These are phyloP conservation scores for Kodamaea suecica DNA, from an alignment of 1,139 yeast genomes.

Conservation along the genomic window DNA sequence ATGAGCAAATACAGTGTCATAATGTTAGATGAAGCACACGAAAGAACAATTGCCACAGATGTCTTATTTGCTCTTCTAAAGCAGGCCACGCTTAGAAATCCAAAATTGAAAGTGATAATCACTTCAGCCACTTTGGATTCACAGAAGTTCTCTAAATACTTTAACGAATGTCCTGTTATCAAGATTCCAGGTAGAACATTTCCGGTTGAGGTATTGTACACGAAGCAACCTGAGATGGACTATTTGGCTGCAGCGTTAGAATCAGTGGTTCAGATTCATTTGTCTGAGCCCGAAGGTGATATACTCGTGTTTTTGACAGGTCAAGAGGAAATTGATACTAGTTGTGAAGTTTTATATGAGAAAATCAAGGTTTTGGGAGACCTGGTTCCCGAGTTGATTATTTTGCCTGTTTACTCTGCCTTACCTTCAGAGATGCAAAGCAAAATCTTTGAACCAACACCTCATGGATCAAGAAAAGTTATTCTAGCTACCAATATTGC, in stretches of 20 bases:
- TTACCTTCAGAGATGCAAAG: conserved; percentile 74
- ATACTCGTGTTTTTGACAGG: conserved; percentile 85
- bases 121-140: conserved; percentile 95
- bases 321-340: conserved; percentile 89
- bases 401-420: conserved; percentile 85
- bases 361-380: conserved; percentile 66
- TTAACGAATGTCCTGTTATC: conserved; percentile 74
- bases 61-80: conserved; percentile 82
- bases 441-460: conserved; percentile 71
- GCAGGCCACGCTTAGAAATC: conserved; percentile 65
- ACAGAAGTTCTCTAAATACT: conserved; percentile 73
- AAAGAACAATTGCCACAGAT: conserved; percentile 91
- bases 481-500: conserved; percentile 80
- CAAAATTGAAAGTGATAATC: conserved; percentile 72
- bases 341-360: conserved; percentile 71
- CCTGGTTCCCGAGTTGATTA: conserved; percentile 60
- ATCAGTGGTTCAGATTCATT: conserved; percentile 78
- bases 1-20: conserved; percentile 76
- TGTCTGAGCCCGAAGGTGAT: conserved; percentile 76
- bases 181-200: conserved; percentile 85
- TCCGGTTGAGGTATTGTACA: conserved; percentile 79
- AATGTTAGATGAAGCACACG: conserved; percentile 95
- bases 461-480: conserved; percentile 66
- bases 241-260: conserved; percentile 79
- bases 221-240: conserved; percentile 81